These are phyloP conservation scores for Tetrastigma voinierianum DNA, from an alignment of 164 flowering plant species.

Conservation along the genomic window DNA sequence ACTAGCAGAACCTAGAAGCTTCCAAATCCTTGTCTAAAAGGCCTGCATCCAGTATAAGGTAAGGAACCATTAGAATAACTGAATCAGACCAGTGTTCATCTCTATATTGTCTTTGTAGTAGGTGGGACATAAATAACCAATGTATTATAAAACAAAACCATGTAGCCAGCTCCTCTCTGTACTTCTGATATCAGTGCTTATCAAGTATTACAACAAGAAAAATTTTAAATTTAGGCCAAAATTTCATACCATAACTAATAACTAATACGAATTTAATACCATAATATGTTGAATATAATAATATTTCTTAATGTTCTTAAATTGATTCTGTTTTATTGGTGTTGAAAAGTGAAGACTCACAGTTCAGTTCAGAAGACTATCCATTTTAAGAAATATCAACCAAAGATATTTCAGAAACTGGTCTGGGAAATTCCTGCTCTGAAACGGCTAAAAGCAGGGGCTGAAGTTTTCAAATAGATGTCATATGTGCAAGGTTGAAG, in stretches of 20 bases:
- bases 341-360: too few relatives aligned
- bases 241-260: too few relatives aligned
- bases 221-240: background rate
- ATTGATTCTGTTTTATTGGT: background rate
- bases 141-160: background rate
- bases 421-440: too few relatives aligned
- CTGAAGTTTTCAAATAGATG: too few relatives aligned
- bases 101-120: too few relatives aligned
- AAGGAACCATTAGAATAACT: background rate
- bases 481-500: too few relatives aligned
- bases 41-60: slow-evolving; percentile 44
- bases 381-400: too few relatives aligned
- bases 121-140: too few relatives aligned
- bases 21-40: slow-evolving; percentile 78
- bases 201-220: background rate
- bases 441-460: too few relatives aligned
- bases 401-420: too few relatives aligned
- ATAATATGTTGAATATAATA: background rate
- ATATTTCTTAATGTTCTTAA: background rate
- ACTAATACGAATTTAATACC: too few relatives aligned
- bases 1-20: slow-evolving; percentile 81
- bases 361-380: too few relatives aligned
- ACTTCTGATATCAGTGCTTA: background rate
- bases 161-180: background rate
- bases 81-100: background rate